Base-by-base conservation (phyloP, 2,329 filamentous ascomycete genomes). In the Pseudofabraea citricarpa region DNA sequence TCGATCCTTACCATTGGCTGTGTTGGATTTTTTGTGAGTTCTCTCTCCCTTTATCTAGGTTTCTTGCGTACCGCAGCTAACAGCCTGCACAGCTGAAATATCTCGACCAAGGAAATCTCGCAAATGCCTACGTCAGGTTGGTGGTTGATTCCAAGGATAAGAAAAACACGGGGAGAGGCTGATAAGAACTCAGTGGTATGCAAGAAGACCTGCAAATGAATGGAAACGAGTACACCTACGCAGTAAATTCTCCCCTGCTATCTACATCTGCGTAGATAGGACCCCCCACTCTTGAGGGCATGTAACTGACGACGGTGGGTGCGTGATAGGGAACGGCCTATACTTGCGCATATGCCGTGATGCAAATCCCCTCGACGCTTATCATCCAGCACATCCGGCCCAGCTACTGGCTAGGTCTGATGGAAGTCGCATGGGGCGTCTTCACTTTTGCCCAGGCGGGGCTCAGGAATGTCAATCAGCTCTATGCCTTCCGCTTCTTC, bases 401-500 rank as follows among this genome's bases (percentile, higher is more conserved):
- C 12, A 32, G 26, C 21, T 41, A 32, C 27, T 41, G 39, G 39
- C 39, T 41, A 5, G 39, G 39, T n/a, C 13, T 33, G 7, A 41
- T 41, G 39, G 39, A 41, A 32, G 20, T 52, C 10, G 13, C 24
- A 5, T 49, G 44, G 42, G 45, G 40, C 13, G n/a, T 31, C 12
- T 45, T 47, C 38, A 47, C 44, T 10, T 43, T 42, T 15, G 44
- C 44, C 5, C 46, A 44, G 20, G 40, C 42, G 2, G 45, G 36
- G 18, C 31, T 40, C 16, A 43, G 40, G 8, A 49, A 42, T 39
- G 22, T 48, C 2, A 45, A 52, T 5, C 58, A 70, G 18, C 64
- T 71, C 22, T 72, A 71, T 16, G 68, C 68, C 2, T 61, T 81
- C 0, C 68, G 78, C 6, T 72, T 79, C 44, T 65, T 77, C 33